Base-by-base conservation (phyloP, 2,329 filamentous ascomycete species). In the Taxawa tesnikishii region DNA sequence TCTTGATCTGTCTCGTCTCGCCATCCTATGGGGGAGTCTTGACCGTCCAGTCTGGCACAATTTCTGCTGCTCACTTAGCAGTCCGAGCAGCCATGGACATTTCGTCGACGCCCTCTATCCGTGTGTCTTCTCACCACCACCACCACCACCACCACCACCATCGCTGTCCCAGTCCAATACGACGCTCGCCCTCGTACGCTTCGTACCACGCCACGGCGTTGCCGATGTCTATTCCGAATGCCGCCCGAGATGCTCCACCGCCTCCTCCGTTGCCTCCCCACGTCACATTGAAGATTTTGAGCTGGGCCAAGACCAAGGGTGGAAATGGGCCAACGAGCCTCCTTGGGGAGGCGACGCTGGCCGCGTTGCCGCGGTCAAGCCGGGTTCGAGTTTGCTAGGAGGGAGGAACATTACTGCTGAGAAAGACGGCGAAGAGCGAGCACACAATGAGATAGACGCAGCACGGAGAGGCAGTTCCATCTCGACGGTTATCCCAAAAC, bases 261-360 rank as follows among this genome's bases (percentile, higher is more conserved):
- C 75, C 76, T 41, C 73, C 75, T 30, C 62, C 80, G 45, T 76
- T 75, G 44, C 76, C 76, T 36, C n/a, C n/a, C 70, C 75, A 32
- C 65, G 63, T 52, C 58, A 66, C 48, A 67, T 79, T 37, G 60
- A 73, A 38, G 28, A 44, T 50, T 56, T 73, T 41, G 58, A 63
- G 43, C 53, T 62, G 40, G 73, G 71, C 21, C 63, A 68, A 44
- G 75, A 79, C 53, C 62, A 68, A 34, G 73, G 68, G 38, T 79
- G 73, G 73, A 60, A 68, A 50, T 74, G 70, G 64, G 70, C 67
- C 40, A 76, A 79, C 53, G 60, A 61, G 31, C 60, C 59, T 28
- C 61, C 58, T 37, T 54, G 63, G 32, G 51, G n/a, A n/a, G n/a
- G 55, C 30, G 58, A 62, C 41, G 65, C 68, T 49, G 61, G 60